Evolutionary conservation across 495 filamentous ascomycete species (phyloP).

Genomic region (Talaromyces liani): DNA sequence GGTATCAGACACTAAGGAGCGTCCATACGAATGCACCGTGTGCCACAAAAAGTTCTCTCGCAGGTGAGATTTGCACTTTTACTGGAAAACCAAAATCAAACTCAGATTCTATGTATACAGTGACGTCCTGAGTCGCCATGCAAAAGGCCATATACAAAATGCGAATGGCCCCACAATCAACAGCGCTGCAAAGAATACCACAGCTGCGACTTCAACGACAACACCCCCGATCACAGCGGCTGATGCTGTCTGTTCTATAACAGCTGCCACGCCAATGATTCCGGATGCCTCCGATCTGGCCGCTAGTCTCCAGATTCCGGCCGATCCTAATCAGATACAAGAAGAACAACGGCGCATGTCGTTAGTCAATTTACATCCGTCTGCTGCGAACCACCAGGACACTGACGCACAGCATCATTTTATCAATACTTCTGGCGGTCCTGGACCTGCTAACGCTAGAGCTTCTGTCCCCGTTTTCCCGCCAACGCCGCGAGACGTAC

Average conservation of each 20-base stretch:
- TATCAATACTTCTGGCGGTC: slow-evolving; percentile 11
- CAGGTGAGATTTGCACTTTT: slow-evolving; percentile 27
- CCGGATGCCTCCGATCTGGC: background rate
- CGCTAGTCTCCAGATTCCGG: background rate
- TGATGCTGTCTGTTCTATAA: background rate
- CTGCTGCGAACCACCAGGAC: slow-evolving; percentile 2
- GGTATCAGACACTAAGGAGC: slow-evolving; percentile 42
- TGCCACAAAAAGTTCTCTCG: slow-evolving; percentile 47
- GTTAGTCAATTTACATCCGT: background rate
- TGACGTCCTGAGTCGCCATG: slow-evolving; percentile 46
- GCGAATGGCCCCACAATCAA: slow-evolving; percentile 19
- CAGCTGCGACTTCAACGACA: background rate
- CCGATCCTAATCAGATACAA: background rate
- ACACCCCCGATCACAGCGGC: background rate
- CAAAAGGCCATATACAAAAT: slow-evolving; percentile 33
- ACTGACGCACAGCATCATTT: slow-evolving; percentile 18
- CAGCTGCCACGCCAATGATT: background rate
- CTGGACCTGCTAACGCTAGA: slow-evolving; percentile 13
- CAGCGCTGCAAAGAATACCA: slow-evolving; percentile 13
- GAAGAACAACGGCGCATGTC: slow-evolving; percentile 11
- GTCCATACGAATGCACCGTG: slow-evolving; percentile 45
- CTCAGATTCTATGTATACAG: slow-evolving; percentile 18
- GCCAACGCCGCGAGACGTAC: slow-evolving; percentile 18
- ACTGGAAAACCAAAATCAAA: background rate
- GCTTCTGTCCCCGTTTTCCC: background rate